phyloP scores from a whole-genome alignment of 805 yeast genomes.

The Yamadazyma sp. region DNA sequence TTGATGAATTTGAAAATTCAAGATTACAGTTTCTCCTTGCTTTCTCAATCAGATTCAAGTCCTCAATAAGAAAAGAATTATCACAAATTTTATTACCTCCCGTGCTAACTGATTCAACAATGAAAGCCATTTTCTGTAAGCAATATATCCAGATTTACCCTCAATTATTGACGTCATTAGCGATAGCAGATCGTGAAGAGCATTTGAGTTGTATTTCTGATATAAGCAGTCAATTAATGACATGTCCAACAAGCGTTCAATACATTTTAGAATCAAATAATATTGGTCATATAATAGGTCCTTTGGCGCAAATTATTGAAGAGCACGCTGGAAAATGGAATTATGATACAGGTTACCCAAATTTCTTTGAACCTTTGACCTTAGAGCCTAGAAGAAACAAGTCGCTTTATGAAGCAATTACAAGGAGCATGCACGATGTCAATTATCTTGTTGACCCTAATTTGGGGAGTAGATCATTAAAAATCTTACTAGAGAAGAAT shows the following conservation, averaged over 20 bases:
- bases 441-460: constrained; percentile 23
- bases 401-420: constrained; percentile 28
- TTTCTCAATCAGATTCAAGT: constrained; percentile 60
- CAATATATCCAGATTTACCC: constrained; percentile 58
- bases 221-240: constrained; percentile 38
- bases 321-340: constrained; percentile 35
- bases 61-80: constrained; percentile 45
- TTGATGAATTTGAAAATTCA: constrained; percentile 25
- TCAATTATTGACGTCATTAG: constrained; percentile 44
- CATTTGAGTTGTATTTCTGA: constrained; percentile 32
- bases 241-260: constrained; percentile 42
- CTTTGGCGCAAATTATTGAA: constrained; percentile 43
- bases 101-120: constrained; percentile 46
- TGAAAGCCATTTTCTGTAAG: constrained; percentile 46
- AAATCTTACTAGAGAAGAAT: constrained; percentile 27
- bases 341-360: constrained; percentile 31
- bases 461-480: constrained; percentile 15
- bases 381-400: constrained; percentile 14
- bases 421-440: constrained; percentile 29
- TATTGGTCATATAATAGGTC: constrained; percentile 45
- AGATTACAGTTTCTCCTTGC: constrained; percentile 57
- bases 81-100: constrained; percentile 53
- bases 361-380: constrained; percentile 19
- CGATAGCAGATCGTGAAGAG: constrained; percentile 52
- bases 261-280: constrained; percentile 37